phyloP scores from a whole-genome alignment of 2,329 filamentous ascomycete genomes.

The Alternaria rosae region DNA sequence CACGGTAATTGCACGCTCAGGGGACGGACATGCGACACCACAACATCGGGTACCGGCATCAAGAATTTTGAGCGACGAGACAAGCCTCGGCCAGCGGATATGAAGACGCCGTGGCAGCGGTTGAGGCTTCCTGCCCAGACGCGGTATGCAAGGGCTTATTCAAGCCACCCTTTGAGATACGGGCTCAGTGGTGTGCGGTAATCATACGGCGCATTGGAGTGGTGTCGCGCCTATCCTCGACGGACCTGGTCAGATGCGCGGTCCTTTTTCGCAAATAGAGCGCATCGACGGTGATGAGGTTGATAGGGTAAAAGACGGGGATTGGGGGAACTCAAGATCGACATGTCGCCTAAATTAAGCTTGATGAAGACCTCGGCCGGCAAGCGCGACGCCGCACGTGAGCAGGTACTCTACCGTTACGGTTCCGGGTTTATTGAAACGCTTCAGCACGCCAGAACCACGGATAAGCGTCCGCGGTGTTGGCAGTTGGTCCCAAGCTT shows the following conservation, averaged over 20 bases:
- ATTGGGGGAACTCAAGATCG: conserved; percentile 9
- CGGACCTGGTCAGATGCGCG: neutral
- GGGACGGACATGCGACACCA: neutral
- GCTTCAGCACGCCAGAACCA: neutral
- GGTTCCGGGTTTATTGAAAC: neutral
- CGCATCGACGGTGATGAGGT: neutral
- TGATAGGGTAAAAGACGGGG: conserved; percentile 12
- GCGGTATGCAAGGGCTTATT: neutral
- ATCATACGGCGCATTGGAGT: neutral
- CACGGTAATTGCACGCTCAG: conserved; percentile 1
- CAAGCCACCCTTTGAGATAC: conserved; percentile 5
- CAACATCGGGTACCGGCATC: neutral
- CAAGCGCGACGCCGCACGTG: conserved; percentile 1
- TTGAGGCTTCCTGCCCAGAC: conserved; percentile 9
- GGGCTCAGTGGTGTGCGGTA: neutral
- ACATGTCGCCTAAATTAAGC: conserved; percentile 13
- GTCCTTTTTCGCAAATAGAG: conserved; percentile 1
- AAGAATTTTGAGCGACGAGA: neutral
- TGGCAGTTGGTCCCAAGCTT: neutral
- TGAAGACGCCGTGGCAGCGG: conserved; percentile 9
- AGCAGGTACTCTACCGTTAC: neutral
- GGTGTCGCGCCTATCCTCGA: conserved; percentile 2
- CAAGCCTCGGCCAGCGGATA: conserved; percentile 6
- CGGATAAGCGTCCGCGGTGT: neutral
- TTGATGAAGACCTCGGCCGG: conserved; percentile 5